phyloP scores from a whole-genome alignment of 2,329 filamentous ascomycete species.

The Chrysosporium queenslandicum region DNA sequence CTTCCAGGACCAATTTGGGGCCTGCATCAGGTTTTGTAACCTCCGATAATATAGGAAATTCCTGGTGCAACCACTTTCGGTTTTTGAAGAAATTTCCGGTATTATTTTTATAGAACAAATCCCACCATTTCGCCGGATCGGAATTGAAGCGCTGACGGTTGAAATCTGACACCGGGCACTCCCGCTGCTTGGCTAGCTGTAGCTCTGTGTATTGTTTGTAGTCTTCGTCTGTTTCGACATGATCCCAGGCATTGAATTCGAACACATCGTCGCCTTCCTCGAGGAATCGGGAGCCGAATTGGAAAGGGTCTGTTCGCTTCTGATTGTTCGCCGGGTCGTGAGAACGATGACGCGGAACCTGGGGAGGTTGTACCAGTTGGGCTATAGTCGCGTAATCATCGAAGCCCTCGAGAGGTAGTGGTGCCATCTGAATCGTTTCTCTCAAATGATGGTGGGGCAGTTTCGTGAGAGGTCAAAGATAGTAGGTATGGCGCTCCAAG shows the following conservation, averaged over 20 bases:
- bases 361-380: slow-evolving; percentile 39
- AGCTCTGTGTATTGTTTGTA: slow-evolving; percentile 78
- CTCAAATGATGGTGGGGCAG: no score
- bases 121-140: slow-evolving; percentile 94
- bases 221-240: slow-evolving; percentile 81
- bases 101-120: slow-evolving; percentile 96
- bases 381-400: slow-evolving; percentile 26
- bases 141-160: slow-evolving; percentile 83
- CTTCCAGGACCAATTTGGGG: slow-evolving; percentile 65
- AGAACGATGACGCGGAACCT: slow-evolving; percentile 53
- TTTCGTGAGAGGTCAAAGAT: no score
- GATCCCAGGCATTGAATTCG: slow-evolving; percentile 98
- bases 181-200: slow-evolving; percentile 76
- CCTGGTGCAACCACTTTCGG: slow-evolving; percentile 90
- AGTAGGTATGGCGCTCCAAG: neutral
- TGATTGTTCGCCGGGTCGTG: slow-evolving; percentile 61
- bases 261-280: slow-evolving; percentile 81
- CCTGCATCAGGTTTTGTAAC: slow-evolving; percentile 63
- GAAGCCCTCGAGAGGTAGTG: slow-evolving; percentile 18
- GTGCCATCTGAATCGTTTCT: slow-evolving; percentile 16
- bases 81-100: slow-evolving; percentile 98
- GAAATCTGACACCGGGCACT: slow-evolving; percentile 81
- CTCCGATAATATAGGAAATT: slow-evolving; percentile 78
- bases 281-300: slow-evolving; percentile 84
- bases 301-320: slow-evolving; percentile 86